These are phyloP conservation scores for Blastobotrys proliferans DNA, from an alignment of 1,139 yeast species.

Conservation along the genomic window DNA sequence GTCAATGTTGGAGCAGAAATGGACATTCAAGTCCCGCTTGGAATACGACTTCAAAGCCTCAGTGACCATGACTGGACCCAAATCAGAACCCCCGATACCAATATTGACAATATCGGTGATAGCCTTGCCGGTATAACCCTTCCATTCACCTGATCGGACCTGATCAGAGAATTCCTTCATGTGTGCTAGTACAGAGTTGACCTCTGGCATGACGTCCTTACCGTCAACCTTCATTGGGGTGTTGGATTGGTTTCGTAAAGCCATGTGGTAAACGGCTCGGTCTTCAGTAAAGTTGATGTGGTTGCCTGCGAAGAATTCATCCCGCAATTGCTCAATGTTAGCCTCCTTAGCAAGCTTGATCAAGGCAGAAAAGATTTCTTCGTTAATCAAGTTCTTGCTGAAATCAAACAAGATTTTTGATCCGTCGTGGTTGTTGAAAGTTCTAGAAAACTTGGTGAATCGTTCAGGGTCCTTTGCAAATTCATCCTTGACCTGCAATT, in stretches of 20 bases:
- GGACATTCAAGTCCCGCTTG: constrained; percentile 68
- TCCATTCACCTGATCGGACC: constrained; percentile 92
- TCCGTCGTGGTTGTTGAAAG: constrained; percentile 78
- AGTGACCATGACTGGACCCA: constrained; percentile 99
- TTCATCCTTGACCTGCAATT: constrained; percentile 69
- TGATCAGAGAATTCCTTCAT: constrained; percentile 91
- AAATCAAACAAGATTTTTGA: constrained; percentile 88
- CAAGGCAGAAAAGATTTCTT: constrained; percentile 65
- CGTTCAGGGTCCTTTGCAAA: constrained; percentile 71
- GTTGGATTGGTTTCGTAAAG: constrained; percentile 85
- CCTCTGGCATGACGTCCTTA: constrained; percentile 81
- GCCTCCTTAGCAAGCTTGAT: constrained; percentile 85
- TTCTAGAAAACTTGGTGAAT: constrained; percentile 68
- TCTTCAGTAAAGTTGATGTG: constrained; percentile 94
- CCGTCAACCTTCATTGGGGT: constrained; percentile 88
- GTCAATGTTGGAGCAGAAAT: constrained; percentile 96
- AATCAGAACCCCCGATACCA: constrained; percentile 98
- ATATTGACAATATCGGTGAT: constrained; percentile 94
- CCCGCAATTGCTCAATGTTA: constrained; percentile 79
- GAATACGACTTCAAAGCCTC: constrained; percentile 93
- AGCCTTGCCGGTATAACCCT: constrained; percentile 91
- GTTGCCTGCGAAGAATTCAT: constrained; percentile 86
- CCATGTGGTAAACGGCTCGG: constrained; percentile 96
- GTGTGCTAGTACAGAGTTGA: constrained; percentile 84
- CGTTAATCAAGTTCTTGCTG: constrained; percentile 89